Percentiles rank a stretch among this genome's conserved stretches.
Evolutionary conservation across 2,329 filamentous ascomycete species (phyloP).

Genomic region (Claviceps sp.): DNA sequence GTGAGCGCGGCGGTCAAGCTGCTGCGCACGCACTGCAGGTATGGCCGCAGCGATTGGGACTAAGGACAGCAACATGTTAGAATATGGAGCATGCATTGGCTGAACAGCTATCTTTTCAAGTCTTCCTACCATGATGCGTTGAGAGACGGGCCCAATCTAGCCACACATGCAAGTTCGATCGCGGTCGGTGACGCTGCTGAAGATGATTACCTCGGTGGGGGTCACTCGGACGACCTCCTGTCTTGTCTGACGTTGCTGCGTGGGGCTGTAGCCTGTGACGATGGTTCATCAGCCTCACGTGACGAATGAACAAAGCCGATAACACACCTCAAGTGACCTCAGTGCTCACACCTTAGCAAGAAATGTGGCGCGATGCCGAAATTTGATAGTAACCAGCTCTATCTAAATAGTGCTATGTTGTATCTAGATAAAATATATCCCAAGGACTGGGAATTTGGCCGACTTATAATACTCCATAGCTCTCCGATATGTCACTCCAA

Average conservation of each 20-base stretch:
- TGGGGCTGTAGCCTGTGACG: slow-evolving; percentile 13
- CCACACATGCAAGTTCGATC: neutral
- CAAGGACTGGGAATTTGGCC: no score
- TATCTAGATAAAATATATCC: no score
- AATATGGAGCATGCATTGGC: neutral
- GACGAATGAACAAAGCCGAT: neutral
- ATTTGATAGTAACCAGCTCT: no score
- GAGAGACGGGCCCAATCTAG: neutral
- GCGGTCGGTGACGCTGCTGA: slow-evolving; percentile 6
- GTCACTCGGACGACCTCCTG: neutral
- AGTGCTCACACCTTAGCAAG: no score
- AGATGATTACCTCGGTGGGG: slow-evolving; percentile 11
- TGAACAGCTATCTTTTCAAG: neutral
- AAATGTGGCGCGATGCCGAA: no score
- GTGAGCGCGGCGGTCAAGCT: slow-evolving; percentile 89
- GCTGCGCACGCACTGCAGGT: slow-evolving; percentile 90
- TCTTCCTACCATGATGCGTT: neutral
- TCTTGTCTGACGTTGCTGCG: slow-evolving; percentile 18
- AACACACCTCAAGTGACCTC: no score
- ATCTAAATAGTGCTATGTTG: no score
- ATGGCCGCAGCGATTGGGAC: slow-evolving; percentile 95
- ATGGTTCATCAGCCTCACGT: neutral
- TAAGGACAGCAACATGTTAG: slow-evolving; percentile 16
- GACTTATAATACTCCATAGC: no score
- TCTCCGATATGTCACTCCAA: no score